phyloP scores from a whole-genome alignment of 108 stramenopile species.

The Nannochloropsis granulata region DNA sequence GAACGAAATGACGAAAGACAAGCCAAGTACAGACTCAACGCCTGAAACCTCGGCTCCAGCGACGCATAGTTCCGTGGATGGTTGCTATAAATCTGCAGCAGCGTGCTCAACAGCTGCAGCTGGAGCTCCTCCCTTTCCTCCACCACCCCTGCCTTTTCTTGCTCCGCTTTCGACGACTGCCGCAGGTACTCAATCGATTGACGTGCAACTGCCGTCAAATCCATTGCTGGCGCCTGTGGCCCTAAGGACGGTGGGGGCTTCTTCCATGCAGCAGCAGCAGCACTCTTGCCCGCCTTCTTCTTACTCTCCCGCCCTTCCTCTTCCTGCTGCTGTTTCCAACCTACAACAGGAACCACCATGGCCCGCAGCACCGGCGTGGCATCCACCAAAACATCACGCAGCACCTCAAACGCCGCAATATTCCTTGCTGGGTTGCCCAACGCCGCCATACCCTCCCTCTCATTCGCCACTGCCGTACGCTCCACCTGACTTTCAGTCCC shows the following conservation, averaged over 20 bases:
- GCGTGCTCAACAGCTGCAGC: constrained; percentile 51
- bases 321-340: neutral
- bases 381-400: constrained; percentile 56
- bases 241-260: neutral
- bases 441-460: neutral
- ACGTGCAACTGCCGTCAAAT: constrained; percentile 8
- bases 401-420: constrained; percentile 51
- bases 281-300: neutral
- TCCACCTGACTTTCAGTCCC: constrained; percentile 26
- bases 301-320: neutral
- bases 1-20: constrained; percentile 65
- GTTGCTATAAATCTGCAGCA: constrained; percentile 72
- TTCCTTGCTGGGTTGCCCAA: constrained; percentile 36
- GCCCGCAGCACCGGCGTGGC: constrained; percentile 47
- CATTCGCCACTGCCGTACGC: neutral
- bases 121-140: constrained; percentile 2
- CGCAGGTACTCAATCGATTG: neutral
- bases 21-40: constrained; percentile 59
- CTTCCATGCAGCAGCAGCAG: neutral
- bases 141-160: constrained; percentile 3
- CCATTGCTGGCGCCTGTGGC: neutral
- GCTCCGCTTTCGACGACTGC: constrained; percentile 1
- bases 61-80: constrained; percentile 67
- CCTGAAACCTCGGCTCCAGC: constrained; percentile 58
- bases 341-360: constrained; percentile 37